A percentile compares a stretch with the other conserved stretches of the same genome.
Conservation (phyloP, 352 stramenopile species). For the Elongisporangium undulatum region DNA sequence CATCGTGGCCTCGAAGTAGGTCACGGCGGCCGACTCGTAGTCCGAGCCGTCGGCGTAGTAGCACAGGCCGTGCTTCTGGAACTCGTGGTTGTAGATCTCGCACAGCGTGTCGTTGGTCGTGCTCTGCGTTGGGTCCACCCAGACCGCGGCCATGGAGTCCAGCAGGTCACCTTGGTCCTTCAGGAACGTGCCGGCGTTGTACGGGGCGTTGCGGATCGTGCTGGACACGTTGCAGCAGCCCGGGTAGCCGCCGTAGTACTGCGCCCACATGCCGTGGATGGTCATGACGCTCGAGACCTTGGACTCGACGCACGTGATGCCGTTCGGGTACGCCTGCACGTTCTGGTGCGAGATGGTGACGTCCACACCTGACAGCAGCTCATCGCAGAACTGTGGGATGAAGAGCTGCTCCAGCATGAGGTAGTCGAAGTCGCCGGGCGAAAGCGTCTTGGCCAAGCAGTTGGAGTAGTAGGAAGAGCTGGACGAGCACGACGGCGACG, state of each 20-base stretch:
- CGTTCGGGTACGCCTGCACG: conserved; percentile 35
- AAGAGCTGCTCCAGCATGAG: conserved; percentile 53
- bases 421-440: conserved; percentile 45
- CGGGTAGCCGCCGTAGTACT: conserved; percentile 33
- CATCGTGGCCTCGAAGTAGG: conserved; percentile 31
- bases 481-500: conserved; percentile 22
- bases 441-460: conserved; percentile 32
- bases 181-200: conserved; percentile 23
- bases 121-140: conserved; percentile 41
- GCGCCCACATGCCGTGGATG: conserved; percentile 55
- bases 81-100: conserved; percentile 86
- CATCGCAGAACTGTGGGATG: conserved; percentile 50
- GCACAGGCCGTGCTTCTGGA: conserved; percentile 86
- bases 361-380: conserved; percentile 40
- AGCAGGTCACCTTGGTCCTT: conserved; percentile 24
- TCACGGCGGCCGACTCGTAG: conserved; percentile 18
- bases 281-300: conserved; percentile 25
- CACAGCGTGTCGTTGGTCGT: conserved; percentile 45
- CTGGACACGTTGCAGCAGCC: conserved; percentile 43
- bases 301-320: conserved; percentile 28
- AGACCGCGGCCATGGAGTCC: conserved; percentile 25
- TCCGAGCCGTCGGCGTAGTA: conserved; percentile 45
- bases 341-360: conserved; percentile 47
- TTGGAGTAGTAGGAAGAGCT: conserved; percentile 22
- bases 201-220: conserved; percentile 24